Percentiles rank a stretch among this genome's conserved stretches.
phyloP scores from a whole-genome alignment of 495 filamentous ascomycete species.

The Neurospora sp. region DNA sequence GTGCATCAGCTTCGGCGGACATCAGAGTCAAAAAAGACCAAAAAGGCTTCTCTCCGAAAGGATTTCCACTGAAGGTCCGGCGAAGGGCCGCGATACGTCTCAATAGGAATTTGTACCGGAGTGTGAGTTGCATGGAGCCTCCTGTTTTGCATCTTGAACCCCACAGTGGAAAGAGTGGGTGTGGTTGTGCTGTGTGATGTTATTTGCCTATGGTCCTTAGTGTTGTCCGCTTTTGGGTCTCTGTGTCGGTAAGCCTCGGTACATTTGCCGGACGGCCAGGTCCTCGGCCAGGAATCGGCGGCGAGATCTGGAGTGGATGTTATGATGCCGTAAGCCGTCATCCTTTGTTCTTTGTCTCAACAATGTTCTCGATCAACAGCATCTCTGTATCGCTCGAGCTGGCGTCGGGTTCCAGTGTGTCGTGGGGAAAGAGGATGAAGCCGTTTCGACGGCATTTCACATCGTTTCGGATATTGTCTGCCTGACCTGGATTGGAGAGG shows the following conservation, averaged over 20 bases:
- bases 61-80: not conserved
- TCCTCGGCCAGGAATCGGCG: not conserved
- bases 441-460: not conserved
- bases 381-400: not conserved
- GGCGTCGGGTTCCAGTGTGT: not conserved
- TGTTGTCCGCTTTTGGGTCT: slow-evolving; percentile 3
- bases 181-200: not conserved
- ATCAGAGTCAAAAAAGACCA: not conserved
- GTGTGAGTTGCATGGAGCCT: not conserved
- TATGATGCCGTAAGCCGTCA: not conserved
- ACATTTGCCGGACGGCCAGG: slow-evolving; percentile 6
- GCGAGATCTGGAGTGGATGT: not conserved
- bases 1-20: not conserved
- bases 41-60: not conserved
- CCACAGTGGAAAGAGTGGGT: not conserved
- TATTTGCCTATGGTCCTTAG: not conserved
- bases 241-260: slow-evolving; percentile 14
- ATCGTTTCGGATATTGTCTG: not conserved
- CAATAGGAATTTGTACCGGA: not conserved
- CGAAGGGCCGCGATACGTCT: not conserved
- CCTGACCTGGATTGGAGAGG: not conserved
- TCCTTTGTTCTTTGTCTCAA: not conserved
- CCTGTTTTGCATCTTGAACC: not conserved
- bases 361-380: not conserved
- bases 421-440: not conserved